A percentile compares a stretch with the other conserved stretches of the same genome.
These are phyloP conservation scores for Pseudoscleropodium purum DNA, from an alignment of 225 moss, liverwort and hornwort species.

Conservation along the genomic window DNA sequence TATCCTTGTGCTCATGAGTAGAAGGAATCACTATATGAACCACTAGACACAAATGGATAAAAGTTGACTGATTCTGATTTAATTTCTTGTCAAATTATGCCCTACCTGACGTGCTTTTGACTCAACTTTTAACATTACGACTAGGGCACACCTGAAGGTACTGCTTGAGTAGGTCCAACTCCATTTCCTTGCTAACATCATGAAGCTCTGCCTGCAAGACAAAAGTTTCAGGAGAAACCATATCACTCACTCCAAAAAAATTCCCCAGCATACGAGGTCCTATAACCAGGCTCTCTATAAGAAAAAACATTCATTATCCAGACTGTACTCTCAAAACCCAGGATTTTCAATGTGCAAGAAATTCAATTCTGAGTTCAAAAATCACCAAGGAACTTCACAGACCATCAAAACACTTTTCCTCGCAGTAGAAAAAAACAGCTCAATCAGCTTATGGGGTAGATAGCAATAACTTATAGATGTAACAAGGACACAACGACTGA, in stretches of 20 bases:
- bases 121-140: not conserved
- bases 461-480: not conserved
- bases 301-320: not conserved
- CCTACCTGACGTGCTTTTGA: not conserved
- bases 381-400: not conserved
- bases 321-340: not conserved
- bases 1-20: not conserved
- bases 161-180: slow-evolving; percentile 93
- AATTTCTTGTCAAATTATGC: not conserved
- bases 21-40: not conserved
- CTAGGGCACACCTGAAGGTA: slow-evolving; percentile 67
- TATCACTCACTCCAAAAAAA: not conserved
- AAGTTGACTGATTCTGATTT: not conserved
- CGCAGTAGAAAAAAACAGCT: not conserved
- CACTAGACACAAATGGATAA: not conserved
- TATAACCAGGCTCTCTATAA: not conserved
- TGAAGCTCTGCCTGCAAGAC: slow-evolving; percentile 92
- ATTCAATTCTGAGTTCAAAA: not conserved
- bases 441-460: not conserved
- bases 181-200: slow-evolving; percentile 99
- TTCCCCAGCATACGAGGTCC: not conserved
- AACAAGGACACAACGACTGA: not conserved
- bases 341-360: not conserved
- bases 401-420: not conserved
- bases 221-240: not conserved